Evolutionary conservation across 495 filamentous ascomycete genomes (phyloP).

Genomic region (Evernia prunastri): DNA sequence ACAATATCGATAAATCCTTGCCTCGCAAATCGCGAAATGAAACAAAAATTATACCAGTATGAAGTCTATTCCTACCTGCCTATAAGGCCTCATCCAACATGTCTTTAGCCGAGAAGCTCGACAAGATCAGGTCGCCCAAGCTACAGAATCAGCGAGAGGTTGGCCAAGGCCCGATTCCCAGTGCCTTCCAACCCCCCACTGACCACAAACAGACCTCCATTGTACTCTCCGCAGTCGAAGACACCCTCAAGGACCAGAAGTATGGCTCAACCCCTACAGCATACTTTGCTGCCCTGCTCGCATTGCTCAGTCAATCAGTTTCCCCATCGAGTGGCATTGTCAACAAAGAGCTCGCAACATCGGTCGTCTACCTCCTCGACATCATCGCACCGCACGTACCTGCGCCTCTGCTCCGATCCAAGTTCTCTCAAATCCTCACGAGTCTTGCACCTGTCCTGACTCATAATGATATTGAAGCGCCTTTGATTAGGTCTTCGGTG

Average conservation of each 20-base stretch:
- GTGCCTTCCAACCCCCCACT: slow-evolving; percentile 17
- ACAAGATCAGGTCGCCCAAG: slow-evolving; percentile 93
- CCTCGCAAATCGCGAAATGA: background rate
- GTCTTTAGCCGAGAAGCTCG: slow-evolving; percentile 83
- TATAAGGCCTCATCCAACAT: slow-evolving; percentile 37
- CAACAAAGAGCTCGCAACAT: slow-evolving; percentile 78
- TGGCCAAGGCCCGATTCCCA: slow-evolving; percentile 6
- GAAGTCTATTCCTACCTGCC: background rate
- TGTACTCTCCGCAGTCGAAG: slow-evolving; percentile 84
- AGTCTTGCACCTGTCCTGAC: slow-evolving; percentile 78
- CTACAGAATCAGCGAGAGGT: slow-evolving; percentile 60
- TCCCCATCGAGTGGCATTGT: slow-evolving; percentile 53
- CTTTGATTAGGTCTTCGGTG: slow-evolving; percentile 79
- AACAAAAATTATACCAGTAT: slow-evolving; percentile 3
- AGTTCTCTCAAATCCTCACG: slow-evolving; percentile 87
- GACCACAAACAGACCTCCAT: slow-evolving; percentile 62
- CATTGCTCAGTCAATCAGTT: slow-evolving; percentile 71
- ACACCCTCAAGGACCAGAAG: slow-evolving; percentile 81
- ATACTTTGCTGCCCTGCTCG: slow-evolving; percentile 94
- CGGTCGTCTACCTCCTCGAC: slow-evolving; percentile 94
- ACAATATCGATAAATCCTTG: slow-evolving; percentile 8
- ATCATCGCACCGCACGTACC: slow-evolving; percentile 77
- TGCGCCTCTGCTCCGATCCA: slow-evolving; percentile 75
- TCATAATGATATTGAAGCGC: slow-evolving; percentile 76
- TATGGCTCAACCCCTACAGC: slow-evolving; percentile 75